Conservation (phyloP, 129 eudicot species). For the Pulicaria dysenterica region DNA sequence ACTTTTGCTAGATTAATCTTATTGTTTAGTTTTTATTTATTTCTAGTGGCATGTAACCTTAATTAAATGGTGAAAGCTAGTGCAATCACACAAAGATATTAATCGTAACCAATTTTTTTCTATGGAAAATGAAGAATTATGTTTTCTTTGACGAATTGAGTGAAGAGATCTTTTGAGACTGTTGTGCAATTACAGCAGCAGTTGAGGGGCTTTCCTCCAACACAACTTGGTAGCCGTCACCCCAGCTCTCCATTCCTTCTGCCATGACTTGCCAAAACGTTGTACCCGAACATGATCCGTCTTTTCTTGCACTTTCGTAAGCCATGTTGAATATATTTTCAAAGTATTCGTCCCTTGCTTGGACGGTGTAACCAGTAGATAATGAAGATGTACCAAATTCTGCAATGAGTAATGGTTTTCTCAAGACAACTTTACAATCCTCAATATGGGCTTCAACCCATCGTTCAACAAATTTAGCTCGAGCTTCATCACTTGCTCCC, state of each 20-base stretch:
- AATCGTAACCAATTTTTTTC: no score
- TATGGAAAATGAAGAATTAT: background rate
- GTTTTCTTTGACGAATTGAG: slow-evolving; percentile 8
- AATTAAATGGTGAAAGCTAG: no score
- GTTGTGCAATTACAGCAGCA: slow-evolving; percentile 29
- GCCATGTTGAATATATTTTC: slow-evolving; percentile 28
- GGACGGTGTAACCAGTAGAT: slow-evolving; percentile 30
- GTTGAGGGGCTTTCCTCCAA: slow-evolving; percentile 44
- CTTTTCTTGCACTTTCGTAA: slow-evolving; percentile 35
- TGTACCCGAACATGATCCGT: slow-evolving; percentile 48
- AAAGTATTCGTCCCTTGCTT: slow-evolving; percentile 35
- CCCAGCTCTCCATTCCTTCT: slow-evolving; percentile 49
- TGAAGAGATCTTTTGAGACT: slow-evolving; percentile 35
- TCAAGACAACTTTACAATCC: slow-evolving; percentile 29
- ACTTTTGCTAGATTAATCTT: no score
- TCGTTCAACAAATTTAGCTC: slow-evolving; percentile 35
- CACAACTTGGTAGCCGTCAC: slow-evolving; percentile 57
- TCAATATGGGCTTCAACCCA: slow-evolving; percentile 42
- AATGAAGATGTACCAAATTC: slow-evolving; percentile 45
- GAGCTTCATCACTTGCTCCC: slow-evolving; percentile 25
- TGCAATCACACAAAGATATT: no score
- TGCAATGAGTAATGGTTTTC: slow-evolving; percentile 37
- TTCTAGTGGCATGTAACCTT: no score
- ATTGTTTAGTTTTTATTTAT: no score
- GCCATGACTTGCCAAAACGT: slow-evolving; percentile 54